Conservation (phyloP, 23 red algal genomes). For the Gracilaria gracilis region DNA sequence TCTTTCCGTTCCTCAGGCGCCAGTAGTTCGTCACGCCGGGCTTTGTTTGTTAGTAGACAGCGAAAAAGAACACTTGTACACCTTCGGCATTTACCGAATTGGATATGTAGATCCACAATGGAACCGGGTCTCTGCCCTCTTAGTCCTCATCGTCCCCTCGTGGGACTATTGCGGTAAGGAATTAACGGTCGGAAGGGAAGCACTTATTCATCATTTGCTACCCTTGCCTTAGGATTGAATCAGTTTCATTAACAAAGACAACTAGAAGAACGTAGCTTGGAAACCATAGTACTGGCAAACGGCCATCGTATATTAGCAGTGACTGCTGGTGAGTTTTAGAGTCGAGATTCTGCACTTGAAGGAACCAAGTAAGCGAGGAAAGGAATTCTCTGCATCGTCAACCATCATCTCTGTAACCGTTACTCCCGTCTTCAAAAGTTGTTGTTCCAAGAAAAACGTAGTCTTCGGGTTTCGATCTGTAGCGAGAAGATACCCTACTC, state of each 20-base stretch:
- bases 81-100: too few relatives aligned
- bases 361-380: not conserved
- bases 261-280: too few relatives aligned
- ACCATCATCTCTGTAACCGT: too few relatives aligned
- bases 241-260: too few relatives aligned
- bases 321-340: not conserved
- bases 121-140: too few relatives aligned
- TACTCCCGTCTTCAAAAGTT: not conserved
- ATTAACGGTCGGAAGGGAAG: too few relatives aligned
- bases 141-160: too few relatives aligned
- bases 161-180: too few relatives aligned
- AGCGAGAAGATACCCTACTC: conserved; percentile 36
- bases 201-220: too few relatives aligned
- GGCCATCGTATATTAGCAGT: not conserved
- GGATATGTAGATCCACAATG: too few relatives aligned
- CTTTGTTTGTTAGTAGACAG: not conserved
- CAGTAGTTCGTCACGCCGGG: not conserved
- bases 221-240: too few relatives aligned
- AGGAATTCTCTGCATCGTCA: not conserved
- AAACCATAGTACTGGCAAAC: too few relatives aligned
- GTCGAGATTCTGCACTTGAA: not conserved
- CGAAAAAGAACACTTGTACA: not conserved
- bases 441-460: not conserved
- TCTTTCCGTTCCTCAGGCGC: not conserved
- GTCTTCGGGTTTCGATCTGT: conserved; percentile 21